These are phyloP conservation scores for Lipomyces sp. DNA, from an alignment of 805 yeast genomes.

Conservation along the genomic window DNA sequence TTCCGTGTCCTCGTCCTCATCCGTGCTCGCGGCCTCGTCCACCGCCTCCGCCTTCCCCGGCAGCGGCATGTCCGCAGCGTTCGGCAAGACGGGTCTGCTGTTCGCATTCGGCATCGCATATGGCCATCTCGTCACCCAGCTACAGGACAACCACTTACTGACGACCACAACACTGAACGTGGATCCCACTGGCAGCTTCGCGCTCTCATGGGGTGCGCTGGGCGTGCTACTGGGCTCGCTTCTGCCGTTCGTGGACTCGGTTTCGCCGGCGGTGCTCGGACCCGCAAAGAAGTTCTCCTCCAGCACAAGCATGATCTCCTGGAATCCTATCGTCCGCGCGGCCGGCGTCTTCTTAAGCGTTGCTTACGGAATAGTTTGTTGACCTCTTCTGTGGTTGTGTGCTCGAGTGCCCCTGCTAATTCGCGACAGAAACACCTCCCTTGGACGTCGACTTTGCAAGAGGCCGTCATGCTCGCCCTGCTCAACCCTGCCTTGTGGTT, in stretches of 20 bases:
- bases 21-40: neutral
- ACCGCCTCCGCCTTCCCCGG: neutral
- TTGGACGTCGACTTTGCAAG: slow-evolving; percentile 39
- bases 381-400: neutral
- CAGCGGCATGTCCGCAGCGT: slow-evolving; percentile 6
- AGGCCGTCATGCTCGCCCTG: slow-evolving; percentile 39
- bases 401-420: neutral
- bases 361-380: slow-evolving; percentile 37
- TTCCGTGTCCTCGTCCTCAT: too few species aligned
- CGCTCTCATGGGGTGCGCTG: slow-evolving; percentile 34
- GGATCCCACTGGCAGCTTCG: slow-evolving; percentile 30
- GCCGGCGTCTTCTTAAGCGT: slow-evolving; percentile 42
- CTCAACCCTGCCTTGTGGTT: slow-evolving; percentile 43
- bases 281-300: slow-evolving; percentile 12
- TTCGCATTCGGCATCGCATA: slow-evolving; percentile 35
- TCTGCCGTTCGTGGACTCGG: slow-evolving; percentile 34
- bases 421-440: slow-evolving; percentile 37
- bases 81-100: slow-evolving; percentile 26
- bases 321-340: slow-evolving; percentile 38
- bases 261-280: slow-evolving; percentile 13
- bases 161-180: slow-evolving; percentile 30
- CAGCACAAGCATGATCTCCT: slow-evolving; percentile 18
- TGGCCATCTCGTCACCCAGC: slow-evolving; percentile 34
- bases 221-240: slow-evolving; percentile 35
- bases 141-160: slow-evolving; percentile 35